Conservation (phyloP, 2,329 filamentous ascomycete genomes). For the Penicillium sclerotiorum region DNA sequence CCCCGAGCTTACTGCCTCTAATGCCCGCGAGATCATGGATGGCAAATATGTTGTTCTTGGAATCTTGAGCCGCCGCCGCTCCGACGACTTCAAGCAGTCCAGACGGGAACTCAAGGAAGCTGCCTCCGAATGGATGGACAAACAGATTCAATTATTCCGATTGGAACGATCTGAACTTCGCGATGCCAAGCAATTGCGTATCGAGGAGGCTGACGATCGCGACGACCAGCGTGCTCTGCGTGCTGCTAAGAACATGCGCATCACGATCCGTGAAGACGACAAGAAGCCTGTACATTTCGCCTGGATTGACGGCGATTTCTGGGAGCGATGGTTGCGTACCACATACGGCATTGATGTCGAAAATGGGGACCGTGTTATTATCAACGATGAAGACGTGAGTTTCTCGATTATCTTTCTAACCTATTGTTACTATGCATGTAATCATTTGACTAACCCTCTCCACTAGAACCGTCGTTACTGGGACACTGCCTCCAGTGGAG, state of each 20-base stretch:
- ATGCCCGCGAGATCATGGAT: constrained; percentile 93
- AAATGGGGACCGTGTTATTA: constrained; percentile 87
- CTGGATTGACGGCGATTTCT: constrained; percentile 96
- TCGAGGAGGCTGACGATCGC: constrained; percentile 94
- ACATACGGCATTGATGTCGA: constrained; percentile 88
- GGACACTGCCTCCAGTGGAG: constrained; percentile 87
- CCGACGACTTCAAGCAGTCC: constrained; percentile 75
- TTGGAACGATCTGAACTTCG: constrained; percentile 90
- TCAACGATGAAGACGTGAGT: constrained; percentile 95
- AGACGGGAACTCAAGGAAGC: constrained; percentile 93
- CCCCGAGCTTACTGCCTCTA: constrained; percentile 86
- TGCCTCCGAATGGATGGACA: constrained; percentile 97
- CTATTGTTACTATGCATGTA: too few species aligned
- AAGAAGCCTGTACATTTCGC: constrained; percentile 91
- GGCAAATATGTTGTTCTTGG: constrained; percentile 93
- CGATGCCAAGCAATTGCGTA: constrained; percentile 90
- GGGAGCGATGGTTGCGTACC: constrained; percentile 95
- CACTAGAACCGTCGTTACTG: constrained; percentile 85
- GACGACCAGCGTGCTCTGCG: constrained; percentile 85
- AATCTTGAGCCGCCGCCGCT: constrained; percentile 77
- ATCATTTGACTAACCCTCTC: not conserved
- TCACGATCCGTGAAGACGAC: constrained; percentile 85
- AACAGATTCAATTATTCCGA: constrained; percentile 88
- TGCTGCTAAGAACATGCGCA: constrained; percentile 84
- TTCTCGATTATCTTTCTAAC: constrained; percentile 40